Percentiles rank a stretch among this genome's conserved stretches.
These are phyloP conservation scores for Blastocystis sp. DNA, from an alignment of 352 stramenopile genomes.

Conservation along the genomic window DNA sequence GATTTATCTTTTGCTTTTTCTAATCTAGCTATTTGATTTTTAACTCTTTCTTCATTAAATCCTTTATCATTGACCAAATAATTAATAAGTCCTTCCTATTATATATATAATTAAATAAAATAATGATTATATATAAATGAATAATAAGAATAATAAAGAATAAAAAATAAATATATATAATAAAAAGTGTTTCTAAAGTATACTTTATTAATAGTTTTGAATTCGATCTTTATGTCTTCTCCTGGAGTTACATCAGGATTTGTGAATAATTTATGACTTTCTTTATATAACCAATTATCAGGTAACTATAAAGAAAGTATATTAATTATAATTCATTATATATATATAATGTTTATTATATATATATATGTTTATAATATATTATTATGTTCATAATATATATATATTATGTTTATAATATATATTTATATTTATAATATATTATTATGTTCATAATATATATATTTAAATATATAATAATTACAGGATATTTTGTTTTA, in stretches of 20 bases:
- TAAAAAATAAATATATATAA: constrained; percentile 61
- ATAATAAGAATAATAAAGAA: constrained; percentile 23
- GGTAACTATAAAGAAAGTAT: constrained; percentile 37
- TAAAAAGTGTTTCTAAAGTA: constrained; percentile 80
- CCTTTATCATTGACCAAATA: constrained; percentile 88
- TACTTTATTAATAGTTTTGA: constrained; percentile 43
- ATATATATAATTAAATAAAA: not conserved
- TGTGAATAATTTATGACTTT: constrained; percentile 73
- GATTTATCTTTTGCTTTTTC: constrained; percentile 78
- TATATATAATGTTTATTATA: too few relatives aligned
- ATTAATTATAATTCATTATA: too few relatives aligned
- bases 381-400: too few relatives aligned
- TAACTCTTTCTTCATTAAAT: constrained; percentile 76
- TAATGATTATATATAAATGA: not conserved
- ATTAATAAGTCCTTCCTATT: constrained; percentile 19
- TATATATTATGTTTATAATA: too few relatives aligned
- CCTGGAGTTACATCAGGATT: constrained; percentile 51
- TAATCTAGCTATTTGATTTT: constrained; percentile 71
- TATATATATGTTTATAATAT: too few relatives aligned
- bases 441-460: too few relatives aligned
- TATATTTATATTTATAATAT: not conserved
- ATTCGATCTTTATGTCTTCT: constrained; percentile 48
- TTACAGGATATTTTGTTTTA: constrained; percentile 47
- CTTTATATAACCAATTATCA: constrained; percentile 40
- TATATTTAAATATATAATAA: constrained; percentile 3